A percentile compares a stretch with the other conserved stretches of the same genome.
Conservation (phyloP, 495 filamentous ascomycete species). For the Emericellopsis terricola region DNA sequence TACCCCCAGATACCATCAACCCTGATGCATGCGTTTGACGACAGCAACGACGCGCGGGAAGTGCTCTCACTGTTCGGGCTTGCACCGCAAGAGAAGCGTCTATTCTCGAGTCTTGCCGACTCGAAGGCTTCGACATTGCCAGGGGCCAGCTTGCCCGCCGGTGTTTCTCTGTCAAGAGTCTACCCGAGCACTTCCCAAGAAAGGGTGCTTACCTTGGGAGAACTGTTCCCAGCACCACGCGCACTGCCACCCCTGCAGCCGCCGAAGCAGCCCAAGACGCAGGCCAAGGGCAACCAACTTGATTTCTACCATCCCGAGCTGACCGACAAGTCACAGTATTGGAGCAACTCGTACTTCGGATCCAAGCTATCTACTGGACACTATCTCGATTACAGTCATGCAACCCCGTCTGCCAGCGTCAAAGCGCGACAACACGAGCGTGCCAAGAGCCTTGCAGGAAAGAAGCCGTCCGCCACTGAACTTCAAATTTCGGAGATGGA, state of each 20-base stretch:
- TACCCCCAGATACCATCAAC: slow-evolving; percentile 14
- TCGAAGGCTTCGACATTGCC: slow-evolving; percentile 24
- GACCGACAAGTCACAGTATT: slow-evolving; percentile 34
- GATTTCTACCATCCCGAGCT: slow-evolving; percentile 43
- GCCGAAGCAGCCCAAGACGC: slow-evolving; percentile 47
- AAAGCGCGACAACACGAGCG: slow-evolving; percentile 55
- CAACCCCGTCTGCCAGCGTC: slow-evolving; percentile 34
- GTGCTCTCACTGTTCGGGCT: slow-evolving; percentile 58
- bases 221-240: slow-evolving; percentile 59
- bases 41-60: slow-evolving; percentile 18
- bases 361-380: slow-evolving; percentile 40
- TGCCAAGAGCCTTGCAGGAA: slow-evolving; percentile 47
- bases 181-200: slow-evolving; percentile 27
- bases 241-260: slow-evolving; percentile 49
- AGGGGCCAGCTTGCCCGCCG: slow-evolving; percentile 51
- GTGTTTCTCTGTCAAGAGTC: slow-evolving; percentile 52
- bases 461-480: slow-evolving; percentile 32
- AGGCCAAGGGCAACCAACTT: slow-evolving; percentile 40
- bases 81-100: slow-evolving; percentile 50
- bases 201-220: slow-evolving; percentile 48
- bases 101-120: slow-evolving; percentile 58
- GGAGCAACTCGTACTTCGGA: slow-evolving; percentile 31
- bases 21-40: slow-evolving; percentile 2
- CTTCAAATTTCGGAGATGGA: slow-evolving; percentile 47
- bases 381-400: slow-evolving; percentile 52